Percentiles rank a stretch among this genome's conserved stretches.
Conservation (phyloP, 2,329 filamentous ascomycete species). For the Seiridium unicorne region DNA sequence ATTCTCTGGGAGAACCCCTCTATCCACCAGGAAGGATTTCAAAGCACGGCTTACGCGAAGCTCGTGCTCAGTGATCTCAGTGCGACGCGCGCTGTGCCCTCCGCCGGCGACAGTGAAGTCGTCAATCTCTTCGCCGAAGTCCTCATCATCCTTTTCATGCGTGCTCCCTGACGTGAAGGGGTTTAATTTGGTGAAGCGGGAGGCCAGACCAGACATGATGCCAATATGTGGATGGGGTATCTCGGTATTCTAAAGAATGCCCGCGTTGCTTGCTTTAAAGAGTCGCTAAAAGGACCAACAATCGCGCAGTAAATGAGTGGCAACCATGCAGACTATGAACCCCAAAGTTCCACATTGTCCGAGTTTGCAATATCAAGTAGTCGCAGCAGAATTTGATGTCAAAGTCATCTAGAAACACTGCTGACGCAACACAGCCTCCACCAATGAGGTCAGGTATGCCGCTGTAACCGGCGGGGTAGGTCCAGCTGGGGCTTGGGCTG, state of each 20-base stretch:
- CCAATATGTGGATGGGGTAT: background rate
- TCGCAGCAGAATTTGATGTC: background rate
- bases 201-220: conserved; percentile 14
- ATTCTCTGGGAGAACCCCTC: conserved; percentile 45
- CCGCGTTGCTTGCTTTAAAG: background rate
- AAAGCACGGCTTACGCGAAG: conserved; percentile 60
- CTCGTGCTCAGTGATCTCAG: conserved; percentile 46
- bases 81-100: conserved; percentile 51
- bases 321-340: too few species aligned
- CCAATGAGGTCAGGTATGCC: background rate
- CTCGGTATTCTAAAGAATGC: background rate
- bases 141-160: conserved; percentile 43
- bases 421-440: background rate
- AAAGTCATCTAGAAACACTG: background rate
- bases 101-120: conserved; percentile 53
- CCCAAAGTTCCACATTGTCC: too few species aligned
- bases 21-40: conserved; percentile 51
- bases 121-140: conserved; percentile 52
- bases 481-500: background rate
- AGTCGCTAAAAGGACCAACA: background rate
- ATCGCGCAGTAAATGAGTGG: background rate
- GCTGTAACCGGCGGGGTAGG: conserved; percentile 3
- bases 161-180: conserved; percentile 28
- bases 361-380: background rate
- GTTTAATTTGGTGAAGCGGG: conserved; percentile 35